phyloP scores from a whole-genome alignment of 768 basidiomycete species.

The Coprinopsis marcescibilis region DNA sequence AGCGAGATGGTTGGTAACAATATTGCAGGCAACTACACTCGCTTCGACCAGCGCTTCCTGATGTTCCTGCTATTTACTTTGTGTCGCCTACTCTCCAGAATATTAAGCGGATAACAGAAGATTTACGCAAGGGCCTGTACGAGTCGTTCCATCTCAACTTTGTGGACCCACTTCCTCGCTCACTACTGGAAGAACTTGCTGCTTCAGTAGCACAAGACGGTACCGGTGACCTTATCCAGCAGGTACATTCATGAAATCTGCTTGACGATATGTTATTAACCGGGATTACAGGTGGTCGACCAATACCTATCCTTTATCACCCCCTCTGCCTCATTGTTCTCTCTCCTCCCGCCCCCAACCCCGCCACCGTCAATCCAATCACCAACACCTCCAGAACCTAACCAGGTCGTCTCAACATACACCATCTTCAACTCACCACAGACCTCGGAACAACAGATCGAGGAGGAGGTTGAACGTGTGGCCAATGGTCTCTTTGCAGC shows the following conservation, averaged over 20 bases:
- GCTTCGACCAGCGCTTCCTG: slow-evolving; percentile 78
- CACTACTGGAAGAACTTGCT: slow-evolving; percentile 90
- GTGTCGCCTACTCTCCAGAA: slow-evolving; percentile 86
- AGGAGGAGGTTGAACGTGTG: slow-evolving; percentile 88
- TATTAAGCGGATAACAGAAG: slow-evolving; percentile 86
- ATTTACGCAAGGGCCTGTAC: slow-evolving; percentile 84
- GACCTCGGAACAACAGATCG: slow-evolving; percentile 86
- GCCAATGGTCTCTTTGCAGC: slow-evolving; percentile 90
- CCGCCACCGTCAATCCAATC: slow-evolving; percentile 30
- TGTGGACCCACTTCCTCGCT: slow-evolving; percentile 83
- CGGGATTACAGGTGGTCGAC: slow-evolving; percentile 67
- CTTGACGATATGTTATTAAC: slow-evolving; percentile 6
- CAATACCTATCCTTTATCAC: slow-evolving; percentile 96
- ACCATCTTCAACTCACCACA: slow-evolving; percentile 85
- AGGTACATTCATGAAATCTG: slow-evolving; percentile 36
- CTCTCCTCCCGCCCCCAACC: slow-evolving; percentile 62
- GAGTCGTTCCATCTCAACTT: slow-evolving; percentile 94
- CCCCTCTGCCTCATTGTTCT: slow-evolving; percentile 90
- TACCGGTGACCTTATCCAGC: slow-evolving; percentile 74
- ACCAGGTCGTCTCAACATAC: slow-evolving; percentile 59
- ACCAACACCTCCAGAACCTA: slow-evolving; percentile 24
- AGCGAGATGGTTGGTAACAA: neutral
- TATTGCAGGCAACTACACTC: slow-evolving; percentile 80
- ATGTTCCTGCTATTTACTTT: slow-evolving; percentile 97
- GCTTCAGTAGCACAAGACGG: slow-evolving; percentile 80